Base-by-base conservation (phyloP, 2,329 filamentous ascomycete species). In the Colletotrichum kahawae region DNA sequence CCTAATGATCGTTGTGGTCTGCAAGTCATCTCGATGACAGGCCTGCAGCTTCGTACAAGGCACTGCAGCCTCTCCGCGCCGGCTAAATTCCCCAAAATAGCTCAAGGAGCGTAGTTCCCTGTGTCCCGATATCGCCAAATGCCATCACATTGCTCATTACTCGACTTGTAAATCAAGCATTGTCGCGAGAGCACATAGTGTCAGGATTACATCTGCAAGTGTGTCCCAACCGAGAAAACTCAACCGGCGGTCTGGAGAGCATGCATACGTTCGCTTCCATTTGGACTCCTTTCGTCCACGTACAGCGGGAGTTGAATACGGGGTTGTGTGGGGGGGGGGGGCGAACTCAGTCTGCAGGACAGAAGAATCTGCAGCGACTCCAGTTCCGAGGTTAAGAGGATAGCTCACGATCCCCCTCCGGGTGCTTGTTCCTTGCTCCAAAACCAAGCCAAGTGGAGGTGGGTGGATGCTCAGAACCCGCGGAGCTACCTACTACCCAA, bases 301-400 rank as follows among this genome's bases (percentile, higher is more conserved):
- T 67, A 64, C 63, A 67, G 43, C 72, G 72, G 64, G 57, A 72
- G 69, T 72, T 62, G 63, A 72, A 18, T 48, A 72, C 63, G 72
- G 72, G 69, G 69, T 75, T 67, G 69, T 75, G 72, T 72, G 72
- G 72, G 72, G 21, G 21, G 21, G 21, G 21, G 62, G 18, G 68
- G 43, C 29, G 29, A 16, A 38, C n/a, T 43, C 69, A 67, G 57
- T 75, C 72, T 75, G 72, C 72, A 72, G 64, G 69, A 72, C 72
- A 67, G 48, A 72, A 75, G 72, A 75, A 67, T 75, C 72, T 75
- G 69, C 72, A 75, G 57, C 63, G 59, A 75, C 56, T 72, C 72
- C 69, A 54, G 33, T 75, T 51, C 69, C 72, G 63, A 75, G 69
- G 72, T 75, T 75, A 59, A 36, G 64, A 64, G 48, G 48, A 64